These are phyloP conservation scores for Aspergillus amoenus DNA, from an alignment of 2,329 filamentous ascomycete genomes.

Conservation along the genomic window DNA sequence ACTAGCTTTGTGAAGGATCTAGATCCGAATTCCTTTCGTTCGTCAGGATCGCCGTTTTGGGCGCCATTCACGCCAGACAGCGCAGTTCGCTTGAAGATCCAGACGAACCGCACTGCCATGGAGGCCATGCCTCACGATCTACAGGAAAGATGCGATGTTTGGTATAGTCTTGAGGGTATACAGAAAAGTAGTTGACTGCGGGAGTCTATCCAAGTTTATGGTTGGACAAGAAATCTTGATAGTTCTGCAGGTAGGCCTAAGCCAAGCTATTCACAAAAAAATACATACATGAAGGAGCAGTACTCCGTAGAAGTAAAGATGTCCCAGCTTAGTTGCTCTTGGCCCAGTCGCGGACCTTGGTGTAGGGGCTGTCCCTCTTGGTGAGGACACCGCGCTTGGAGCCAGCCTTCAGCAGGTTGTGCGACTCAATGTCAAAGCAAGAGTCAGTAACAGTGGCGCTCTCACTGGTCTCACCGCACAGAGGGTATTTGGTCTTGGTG, in stretches of 20 bases:
- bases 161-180: neutral
- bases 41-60: neutral
- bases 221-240: neutral
- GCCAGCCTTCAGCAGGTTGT: neutral
- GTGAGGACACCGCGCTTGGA: neutral
- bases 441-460: neutral
- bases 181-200: too few relatives aligned
- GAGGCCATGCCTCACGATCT: neutral
- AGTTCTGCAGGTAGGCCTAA: too few relatives aligned
- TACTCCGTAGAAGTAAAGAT: too few relatives aligned
- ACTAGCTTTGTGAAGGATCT: neutral
- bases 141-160: neutral
- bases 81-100: neutral
- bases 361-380: neutral
- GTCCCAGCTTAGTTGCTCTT: neutral
- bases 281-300: neutral
- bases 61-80: neutral
- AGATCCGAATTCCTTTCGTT: neutral
- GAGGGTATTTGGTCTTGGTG: neutral
- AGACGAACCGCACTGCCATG: neutral
- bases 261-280: neutral
- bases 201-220: too few relatives aligned
- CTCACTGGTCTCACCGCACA: neutral
- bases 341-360: neutral
- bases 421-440: conserved; percentile 9